These are phyloP conservation scores for Petunia hybrid DNA, from an alignment of 305 asterid species.

Conservation along the genomic window DNA sequence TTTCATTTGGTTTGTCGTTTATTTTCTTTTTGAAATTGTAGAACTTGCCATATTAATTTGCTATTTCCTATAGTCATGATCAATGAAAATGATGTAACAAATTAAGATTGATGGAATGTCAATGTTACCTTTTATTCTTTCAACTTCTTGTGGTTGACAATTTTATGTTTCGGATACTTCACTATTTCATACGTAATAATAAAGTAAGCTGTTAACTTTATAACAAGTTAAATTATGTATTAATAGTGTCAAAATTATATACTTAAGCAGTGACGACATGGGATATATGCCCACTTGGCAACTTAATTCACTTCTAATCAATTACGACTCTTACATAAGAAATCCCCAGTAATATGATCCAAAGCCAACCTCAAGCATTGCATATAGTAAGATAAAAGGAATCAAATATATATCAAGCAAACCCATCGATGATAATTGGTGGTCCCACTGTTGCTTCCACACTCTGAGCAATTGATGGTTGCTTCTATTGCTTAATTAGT, in stretches of 20 bases:
- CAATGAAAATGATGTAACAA: not conserved
- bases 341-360: not conserved
- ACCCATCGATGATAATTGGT: not conserved
- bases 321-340: conserved; percentile 14
- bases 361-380: conserved; percentile 40
- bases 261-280: no score
- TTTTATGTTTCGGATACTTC: not conserved
- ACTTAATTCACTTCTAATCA: not conserved
- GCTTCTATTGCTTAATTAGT: no score
- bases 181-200: no score
- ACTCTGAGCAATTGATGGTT: conserved; percentile 8
- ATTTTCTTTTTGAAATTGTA: not conserved
- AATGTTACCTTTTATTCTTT: not conserved
- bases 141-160: not conserved
- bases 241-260: not conserved
- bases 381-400: not conserved
- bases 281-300: no score
- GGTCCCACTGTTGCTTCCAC: conserved; percentile 56
- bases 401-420: conserved; percentile 43
- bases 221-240: not conserved
- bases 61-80: not conserved
- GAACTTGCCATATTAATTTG: not conserved
- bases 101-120: conserved; percentile 20
- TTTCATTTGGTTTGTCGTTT: not conserved
- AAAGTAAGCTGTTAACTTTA: not conserved